A percentile compares a stretch with the other conserved stretches of the same genome.
phyloP scores from a whole-genome alignment of 2,329 filamentous ascomycete species.

The Trichophyton equinum region DNA sequence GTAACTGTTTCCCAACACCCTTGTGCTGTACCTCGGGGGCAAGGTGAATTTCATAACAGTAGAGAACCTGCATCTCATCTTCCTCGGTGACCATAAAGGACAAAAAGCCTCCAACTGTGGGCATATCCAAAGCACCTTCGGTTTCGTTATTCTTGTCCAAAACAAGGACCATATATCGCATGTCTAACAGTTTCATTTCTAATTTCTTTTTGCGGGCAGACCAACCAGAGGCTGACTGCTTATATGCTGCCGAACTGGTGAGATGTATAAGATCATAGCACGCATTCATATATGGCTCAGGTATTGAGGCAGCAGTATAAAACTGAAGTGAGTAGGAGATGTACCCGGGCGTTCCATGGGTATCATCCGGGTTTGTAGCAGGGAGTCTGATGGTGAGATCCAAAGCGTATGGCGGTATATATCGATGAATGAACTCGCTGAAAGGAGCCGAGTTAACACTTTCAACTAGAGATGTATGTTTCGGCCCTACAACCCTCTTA shows the following conservation, averaged over 20 bases:
- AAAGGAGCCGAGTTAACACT: conserved; percentile 30
- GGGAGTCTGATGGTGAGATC: conserved; percentile 11
- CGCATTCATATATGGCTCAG: conserved; percentile 30
- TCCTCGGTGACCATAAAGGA: conserved; percentile 48
- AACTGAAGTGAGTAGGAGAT: conserved; percentile 19
- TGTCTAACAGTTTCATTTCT: conserved; percentile 47
- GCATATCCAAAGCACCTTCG: background rate
- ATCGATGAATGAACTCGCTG: conserved; percentile 27
- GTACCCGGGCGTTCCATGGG: background rate
- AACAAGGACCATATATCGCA: conserved; percentile 45
- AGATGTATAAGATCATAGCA: conserved; percentile 43
- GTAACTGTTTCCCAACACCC: conserved; percentile 42
- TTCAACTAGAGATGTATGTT: conserved; percentile 24
- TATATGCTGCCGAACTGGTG: conserved; percentile 44
- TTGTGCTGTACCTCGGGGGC: conserved; percentile 30
- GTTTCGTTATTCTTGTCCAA: background rate
- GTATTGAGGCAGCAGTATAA: conserved; percentile 28
- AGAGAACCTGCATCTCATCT: conserved; percentile 44
- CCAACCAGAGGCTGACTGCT: conserved; percentile 43
- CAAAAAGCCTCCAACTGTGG: conserved; percentile 32
- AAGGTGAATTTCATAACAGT: conserved; percentile 53
- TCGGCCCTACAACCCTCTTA: background rate
- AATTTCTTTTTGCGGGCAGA: conserved; percentile 39
- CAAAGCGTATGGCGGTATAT: conserved; percentile 18
- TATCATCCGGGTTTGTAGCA: background rate